These are phyloP conservation scores for Fusarium poae DNA, from an alignment of 2,329 filamentous ascomycete genomes.

Conservation along the genomic window DNA sequence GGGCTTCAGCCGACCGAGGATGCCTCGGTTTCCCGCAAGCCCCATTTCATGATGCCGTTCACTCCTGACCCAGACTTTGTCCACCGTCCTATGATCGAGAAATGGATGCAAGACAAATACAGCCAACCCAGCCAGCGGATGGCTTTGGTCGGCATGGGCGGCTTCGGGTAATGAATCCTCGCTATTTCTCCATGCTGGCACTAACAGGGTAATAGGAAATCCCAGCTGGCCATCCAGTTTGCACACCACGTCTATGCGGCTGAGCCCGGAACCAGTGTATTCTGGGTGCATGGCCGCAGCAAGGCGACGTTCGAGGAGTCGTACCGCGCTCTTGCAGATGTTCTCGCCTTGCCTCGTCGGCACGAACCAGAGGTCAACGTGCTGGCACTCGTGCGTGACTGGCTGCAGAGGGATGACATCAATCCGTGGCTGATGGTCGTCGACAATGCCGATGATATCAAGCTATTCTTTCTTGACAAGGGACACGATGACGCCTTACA, in stretches of 20 bases:
- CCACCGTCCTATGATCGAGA: conserved; percentile 44
- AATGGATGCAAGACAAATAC: conserved; percentile 42
- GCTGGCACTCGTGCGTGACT: conserved; percentile 51
- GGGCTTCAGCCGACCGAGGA: not conserved
- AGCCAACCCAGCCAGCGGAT: conserved; percentile 25
- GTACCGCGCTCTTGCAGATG: conserved; percentile 53
- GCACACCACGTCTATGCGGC: conserved; percentile 48
- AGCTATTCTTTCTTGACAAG: not conserved
- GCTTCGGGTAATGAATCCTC: not conserved
- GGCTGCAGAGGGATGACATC: conserved; percentile 44
- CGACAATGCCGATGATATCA: conserved; percentile 41
- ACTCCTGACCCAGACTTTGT: conserved; percentile 52
- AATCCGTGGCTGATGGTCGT: conserved; percentile 42
- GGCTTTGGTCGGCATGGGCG: conserved; percentile 52
- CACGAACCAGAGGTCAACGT: conserved; percentile 51
- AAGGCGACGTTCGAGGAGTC: conserved; percentile 52
- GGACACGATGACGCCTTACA: not conserved
- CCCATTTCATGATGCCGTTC: conserved; percentile 44
- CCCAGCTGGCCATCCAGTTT: conserved; percentile 54
- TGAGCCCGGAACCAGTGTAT: conserved; percentile 51
- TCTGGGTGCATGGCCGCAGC: conserved; percentile 56
- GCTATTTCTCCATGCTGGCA: rapidly evolving
- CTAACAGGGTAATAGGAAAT: conserved; percentile 37
- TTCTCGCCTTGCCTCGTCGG: conserved; percentile 49
- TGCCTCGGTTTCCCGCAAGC: not conserved